Base-by-base conservation (phyloP, 805 yeast species). In the Sugiyamaella marilandica region DNA sequence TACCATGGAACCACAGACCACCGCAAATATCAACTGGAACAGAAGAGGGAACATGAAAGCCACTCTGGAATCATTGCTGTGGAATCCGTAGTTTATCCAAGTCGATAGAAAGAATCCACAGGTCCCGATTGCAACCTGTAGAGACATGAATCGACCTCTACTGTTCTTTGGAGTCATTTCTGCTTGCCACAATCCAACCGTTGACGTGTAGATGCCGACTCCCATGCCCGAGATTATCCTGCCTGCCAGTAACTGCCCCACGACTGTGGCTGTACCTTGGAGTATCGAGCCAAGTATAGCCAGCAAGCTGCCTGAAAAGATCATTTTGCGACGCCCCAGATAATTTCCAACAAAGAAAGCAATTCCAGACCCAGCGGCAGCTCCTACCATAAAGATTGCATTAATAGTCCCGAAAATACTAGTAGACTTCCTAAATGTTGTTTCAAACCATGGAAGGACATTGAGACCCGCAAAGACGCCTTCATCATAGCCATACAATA, bases 1-100 rank as follows among this genome's bases (percentile, higher is more conserved):
- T 62, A 85, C 83, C 19, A 54, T 13, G 36, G 50, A 29, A 49
- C 77, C 75, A 32, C 59, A 16, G 19, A 39, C 9, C 10, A 41
- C 36, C 10, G 82, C 82, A 51, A 80, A 80, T 36, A 78, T 55
- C 36, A 78, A 68, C 72, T 87, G 95, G 63, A 85, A 71, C 1
- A 88, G 84, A 55, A 87, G 78, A 13, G 95, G 94, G 67, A 87
- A 77, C 73, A 94, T 80, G 90, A 91, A 87, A 32, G 84, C 76
- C 16, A 76, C 72, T 1, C 63, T 55, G 19, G 51, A 39, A 50
- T 63, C 51, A 26, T 80, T 80, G 64, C 80, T 84, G 8, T 84
- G 82, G 33, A 83, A 73, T 33, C 90, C 91, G 64, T 80, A 85
- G 55, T 59, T 65, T 44, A 64, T 49, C 47, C 82, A 80, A 65